Evolutionary conservation across 202 grass and related monocot species (phyloP).

Genomic region (Carex arenaria): DNA sequence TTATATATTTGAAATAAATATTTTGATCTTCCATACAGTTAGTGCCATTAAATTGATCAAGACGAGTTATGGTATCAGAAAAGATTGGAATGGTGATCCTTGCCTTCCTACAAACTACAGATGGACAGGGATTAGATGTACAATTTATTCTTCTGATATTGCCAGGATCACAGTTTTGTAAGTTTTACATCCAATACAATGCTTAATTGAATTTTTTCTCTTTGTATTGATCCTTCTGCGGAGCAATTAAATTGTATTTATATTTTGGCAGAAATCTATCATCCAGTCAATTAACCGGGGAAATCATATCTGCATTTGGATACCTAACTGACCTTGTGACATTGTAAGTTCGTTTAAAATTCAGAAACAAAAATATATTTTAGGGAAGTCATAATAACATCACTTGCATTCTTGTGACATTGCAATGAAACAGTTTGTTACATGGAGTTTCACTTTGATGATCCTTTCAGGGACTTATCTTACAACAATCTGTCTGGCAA

Average conservation of each 20-base stretch:
- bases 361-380: neutral
- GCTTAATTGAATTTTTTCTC: neutral
- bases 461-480: slow-evolving; percentile 50
- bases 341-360: slow-evolving; percentile 15
- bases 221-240: neutral
- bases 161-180: slow-evolving; percentile 33
- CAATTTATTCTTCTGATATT: neutral
- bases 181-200: slow-evolving; percentile 21
- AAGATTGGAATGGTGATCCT: slow-evolving; percentile 55
- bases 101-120: slow-evolving; percentile 30
- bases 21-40: slow-evolving; percentile 7
- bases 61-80: slow-evolving; percentile 27
- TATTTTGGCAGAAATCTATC: slow-evolving; percentile 32
- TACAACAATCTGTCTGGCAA: slow-evolving; percentile 41
- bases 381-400: neutral
- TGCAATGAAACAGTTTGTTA: neutral
- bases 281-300: slow-evolving; percentile 22
- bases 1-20: neutral
- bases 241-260: neutral
- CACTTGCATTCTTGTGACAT: neutral
- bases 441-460: neutral
- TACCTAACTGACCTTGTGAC: neutral
- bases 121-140: slow-evolving; percentile 43
- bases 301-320: slow-evolving; percentile 9
- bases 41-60: slow-evolving; percentile 37